These are phyloP conservation scores for Coccomyxa subellipsoidea DNA, from an alignment of 163 green algal genomes.

Conservation along the genomic window DNA sequence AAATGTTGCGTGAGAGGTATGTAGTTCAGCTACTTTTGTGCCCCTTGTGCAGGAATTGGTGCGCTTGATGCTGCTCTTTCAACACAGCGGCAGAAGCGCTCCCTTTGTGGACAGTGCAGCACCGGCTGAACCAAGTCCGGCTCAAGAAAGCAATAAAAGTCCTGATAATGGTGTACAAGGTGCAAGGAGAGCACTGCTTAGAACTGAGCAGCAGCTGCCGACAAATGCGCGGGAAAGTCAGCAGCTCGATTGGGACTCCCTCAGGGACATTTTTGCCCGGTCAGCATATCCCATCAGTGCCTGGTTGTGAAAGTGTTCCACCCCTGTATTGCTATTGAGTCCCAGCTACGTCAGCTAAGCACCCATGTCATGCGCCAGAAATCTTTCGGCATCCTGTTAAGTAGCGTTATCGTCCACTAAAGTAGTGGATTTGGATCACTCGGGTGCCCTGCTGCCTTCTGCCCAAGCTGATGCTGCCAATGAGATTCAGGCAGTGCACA, in stretches of 20 bases:
- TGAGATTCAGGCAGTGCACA: no score
- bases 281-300: background rate
- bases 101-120: background rate
- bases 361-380: no score
- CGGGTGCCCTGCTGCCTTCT: no score
- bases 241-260: background rate
- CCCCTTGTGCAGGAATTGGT: background rate
- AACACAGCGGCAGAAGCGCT: background rate
- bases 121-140: background rate
- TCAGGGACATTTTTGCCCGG: background rate
- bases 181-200: background rate
- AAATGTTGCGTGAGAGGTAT: background rate
- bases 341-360: no score
- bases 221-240: background rate
- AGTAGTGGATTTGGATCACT: no score
- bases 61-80: background rate
- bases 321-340: no score
- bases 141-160: background rate
- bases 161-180: background rate
- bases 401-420: no score
- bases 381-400: no score
- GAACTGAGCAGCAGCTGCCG: background rate
- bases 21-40: background rate
- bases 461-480: no score
- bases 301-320: slow-evolving; percentile 5